Evolutionary conservation across 331 rosid species (phyloP).

Genomic region (Acacia pycnantha): DNA sequence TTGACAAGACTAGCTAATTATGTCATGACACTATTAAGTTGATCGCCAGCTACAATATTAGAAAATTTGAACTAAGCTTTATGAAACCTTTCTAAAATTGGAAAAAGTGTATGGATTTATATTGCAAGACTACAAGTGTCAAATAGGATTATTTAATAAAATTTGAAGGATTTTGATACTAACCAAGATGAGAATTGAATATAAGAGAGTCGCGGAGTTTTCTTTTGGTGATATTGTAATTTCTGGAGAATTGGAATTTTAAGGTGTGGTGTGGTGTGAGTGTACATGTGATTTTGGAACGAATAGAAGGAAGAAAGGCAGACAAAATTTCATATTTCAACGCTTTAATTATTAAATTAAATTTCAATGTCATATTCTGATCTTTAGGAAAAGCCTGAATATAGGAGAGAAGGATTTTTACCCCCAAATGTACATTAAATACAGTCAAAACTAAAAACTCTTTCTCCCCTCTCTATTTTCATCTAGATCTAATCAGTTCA

Average conservation of each 20-base stretch:
- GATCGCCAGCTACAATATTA: neutral
- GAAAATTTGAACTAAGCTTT: neutral
- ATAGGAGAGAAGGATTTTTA: neutral
- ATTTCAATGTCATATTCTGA: neutral
- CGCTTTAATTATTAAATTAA: neutral
- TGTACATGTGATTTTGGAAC: neutral
- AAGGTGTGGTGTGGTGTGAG: neutral
- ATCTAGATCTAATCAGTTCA: neutral
- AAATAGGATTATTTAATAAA: neutral
- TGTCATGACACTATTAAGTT: neutral
- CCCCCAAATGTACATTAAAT: neutral
- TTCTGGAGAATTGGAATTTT: neutral
- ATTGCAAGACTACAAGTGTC: neutral
- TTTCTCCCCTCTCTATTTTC: neutral
- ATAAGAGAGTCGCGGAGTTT: neutral
- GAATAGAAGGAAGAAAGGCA: neutral
- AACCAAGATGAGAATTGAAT: neutral
- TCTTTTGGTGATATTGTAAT: neutral
- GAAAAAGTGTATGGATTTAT: neutral
- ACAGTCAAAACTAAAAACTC: neutral
- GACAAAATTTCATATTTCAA: neutral
- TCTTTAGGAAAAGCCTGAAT: neutral
- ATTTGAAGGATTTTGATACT: neutral
- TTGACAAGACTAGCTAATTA: neutral
- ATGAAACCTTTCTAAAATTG: conserved; percentile 25